A percentile compares a stretch with the other conserved stretches of the same genome.
Conservation (phyloP, 805 yeast genomes). For the Saturnispora serradocipensis region DNA sequence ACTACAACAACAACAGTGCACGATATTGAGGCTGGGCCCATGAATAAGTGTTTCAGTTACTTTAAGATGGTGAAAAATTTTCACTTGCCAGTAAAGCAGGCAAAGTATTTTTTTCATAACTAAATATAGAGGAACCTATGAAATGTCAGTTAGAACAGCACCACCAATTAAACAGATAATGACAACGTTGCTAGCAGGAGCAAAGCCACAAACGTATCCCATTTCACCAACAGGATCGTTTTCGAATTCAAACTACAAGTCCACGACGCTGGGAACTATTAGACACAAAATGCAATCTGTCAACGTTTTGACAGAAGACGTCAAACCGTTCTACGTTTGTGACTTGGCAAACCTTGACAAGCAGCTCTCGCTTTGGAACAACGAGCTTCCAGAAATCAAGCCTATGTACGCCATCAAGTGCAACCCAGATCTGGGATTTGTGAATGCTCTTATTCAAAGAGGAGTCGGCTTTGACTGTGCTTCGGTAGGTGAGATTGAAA, state of each 20-base stretch:
- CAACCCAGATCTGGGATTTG: constrained; percentile 60
- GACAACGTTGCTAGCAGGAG: background rate
- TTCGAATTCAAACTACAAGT: background rate
- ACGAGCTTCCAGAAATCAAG: constrained; percentile 57
- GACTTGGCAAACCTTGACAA: constrained; percentile 68
- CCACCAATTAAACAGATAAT: background rate
- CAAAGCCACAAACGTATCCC: constrained; percentile 4
- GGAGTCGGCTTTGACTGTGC: constrained; percentile 92
- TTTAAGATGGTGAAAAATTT: background rate
- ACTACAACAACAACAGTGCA: background rate
- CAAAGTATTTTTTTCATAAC: background rate
- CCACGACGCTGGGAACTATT: constrained; percentile 11
- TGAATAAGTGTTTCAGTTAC: background rate
- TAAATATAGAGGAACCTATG: background rate
- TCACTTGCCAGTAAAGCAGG: background rate
- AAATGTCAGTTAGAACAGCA: background rate
- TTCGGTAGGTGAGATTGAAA: constrained; percentile 72
- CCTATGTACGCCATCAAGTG: constrained; percentile 97
- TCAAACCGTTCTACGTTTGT: constrained; percentile 81
- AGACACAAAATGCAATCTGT: constrained; percentile 14
- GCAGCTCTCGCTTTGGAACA: constrained; percentile 55
- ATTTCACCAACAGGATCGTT: constrained; percentile 8
- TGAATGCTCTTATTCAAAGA: constrained; percentile 45
- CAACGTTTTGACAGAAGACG: constrained; percentile 21
- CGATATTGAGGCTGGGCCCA: background rate